Conservation (phyloP, 2,329 filamentous ascomycete genomes). For the Cryphonectria radicalis region DNA sequence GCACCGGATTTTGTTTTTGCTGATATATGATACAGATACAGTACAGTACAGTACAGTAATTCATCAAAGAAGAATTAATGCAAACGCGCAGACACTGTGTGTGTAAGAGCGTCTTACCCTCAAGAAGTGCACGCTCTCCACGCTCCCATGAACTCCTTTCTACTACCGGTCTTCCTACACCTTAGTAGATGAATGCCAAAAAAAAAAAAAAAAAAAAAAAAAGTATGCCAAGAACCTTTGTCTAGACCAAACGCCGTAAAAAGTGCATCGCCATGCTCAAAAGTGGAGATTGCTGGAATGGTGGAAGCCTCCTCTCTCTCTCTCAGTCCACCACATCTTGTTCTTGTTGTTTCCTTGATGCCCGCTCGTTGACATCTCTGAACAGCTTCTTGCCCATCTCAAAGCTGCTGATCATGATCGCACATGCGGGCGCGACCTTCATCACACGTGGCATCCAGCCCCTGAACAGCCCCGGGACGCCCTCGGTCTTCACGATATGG, state of each 20-base stretch:
- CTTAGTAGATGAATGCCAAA: conserved; percentile 2
- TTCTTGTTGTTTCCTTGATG: conserved; percentile 36
- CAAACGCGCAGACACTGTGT: neutral
- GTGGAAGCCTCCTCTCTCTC: neutral
- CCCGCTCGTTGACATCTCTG: conserved; percentile 68
- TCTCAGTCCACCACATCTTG: conserved; percentile 19
- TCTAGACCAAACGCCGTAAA: conserved; percentile 24
- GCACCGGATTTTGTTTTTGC: neutral
- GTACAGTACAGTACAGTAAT: neutral
- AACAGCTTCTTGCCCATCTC: conserved; percentile 94
- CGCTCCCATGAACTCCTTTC: conserved; percentile 5
- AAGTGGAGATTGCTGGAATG: conserved; percentile 26
- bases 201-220: neutral
- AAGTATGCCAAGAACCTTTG: conserved; percentile 15
- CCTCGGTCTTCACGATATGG: conserved; percentile 90
- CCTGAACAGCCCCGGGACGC: conserved; percentile 78
- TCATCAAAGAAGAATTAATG: neutral
- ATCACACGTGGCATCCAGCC: conserved; percentile 91
- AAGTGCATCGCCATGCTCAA: conserved; percentile 21
- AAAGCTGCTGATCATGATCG: conserved; percentile 99
- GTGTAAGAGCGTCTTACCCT: conserved; percentile 3
- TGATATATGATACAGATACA: conserved; percentile 13
- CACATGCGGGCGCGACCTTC: conserved; percentile 94
- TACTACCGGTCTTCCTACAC: neutral
- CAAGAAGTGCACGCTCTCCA: conserved; percentile 16